Base-by-base conservation (phyloP, 179 eudicot species). In the Sideroxylon spinosum region DNA sequence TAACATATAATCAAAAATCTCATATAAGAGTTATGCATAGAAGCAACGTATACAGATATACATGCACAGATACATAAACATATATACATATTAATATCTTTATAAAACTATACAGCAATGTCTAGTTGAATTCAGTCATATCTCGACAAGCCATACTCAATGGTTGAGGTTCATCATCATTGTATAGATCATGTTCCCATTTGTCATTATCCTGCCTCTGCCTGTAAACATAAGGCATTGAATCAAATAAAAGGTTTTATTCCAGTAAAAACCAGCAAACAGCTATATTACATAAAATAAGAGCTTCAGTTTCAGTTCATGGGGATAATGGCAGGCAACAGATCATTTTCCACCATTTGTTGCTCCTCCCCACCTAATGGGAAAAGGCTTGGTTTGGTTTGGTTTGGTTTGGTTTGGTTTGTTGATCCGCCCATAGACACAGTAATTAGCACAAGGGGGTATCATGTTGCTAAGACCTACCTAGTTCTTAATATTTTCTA, bases 161-260 rank as follows among this genome's bases (percentile, higher is more conserved):
- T 59, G 83, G 74, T 68, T 79, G 92, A 28, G 91, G 86, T 65
- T 65, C 92, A 61, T 73, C 81, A 44, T 84, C 86, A 48, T 84
- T 82, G 77, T 75, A 91, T 76, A 94, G 93, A 82, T 94, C 95
- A 81, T 94, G 97, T 74, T 90, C 93, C 98, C 98, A 94, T 82
- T 91, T 92, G 87, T 94, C 96, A 86, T 92, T 95, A 80, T 83
- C 90, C 74, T 89, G 90, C 83, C 98, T 90, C 81, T 86, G 94
- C 88, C 96, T 94, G 92, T 86, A 92, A 76, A 75, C 70, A 71
- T 26, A 37, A 28, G 50, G 5, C 55, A 28, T 50, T 44, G 29
- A 73, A 62, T 76, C 68, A 76, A 70, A 7, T 53, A 56, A 71
- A 62, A 23, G 72, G 64, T 63, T 23, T 22, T 55, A 16, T 26